phyloP scores from a whole-genome alignment of 352 stramenopile genomes.

The Globisporangium splendens region DNA sequence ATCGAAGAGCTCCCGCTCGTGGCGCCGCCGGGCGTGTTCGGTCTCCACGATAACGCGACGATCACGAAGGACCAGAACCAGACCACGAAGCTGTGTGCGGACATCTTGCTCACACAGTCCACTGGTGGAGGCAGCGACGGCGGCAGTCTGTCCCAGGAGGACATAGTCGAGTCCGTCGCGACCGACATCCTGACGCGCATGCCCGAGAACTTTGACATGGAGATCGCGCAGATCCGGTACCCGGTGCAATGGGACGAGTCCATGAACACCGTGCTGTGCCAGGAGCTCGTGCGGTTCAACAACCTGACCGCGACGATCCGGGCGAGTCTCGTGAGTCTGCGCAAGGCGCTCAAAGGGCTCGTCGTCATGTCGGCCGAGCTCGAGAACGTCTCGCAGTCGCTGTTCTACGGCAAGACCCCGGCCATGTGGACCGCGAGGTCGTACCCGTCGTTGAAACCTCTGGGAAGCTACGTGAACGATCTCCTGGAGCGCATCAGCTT shows the following conservation, averaged over 20 bases:
- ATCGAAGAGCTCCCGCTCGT: conserved; percentile 87
- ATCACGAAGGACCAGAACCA: conserved; percentile 95
- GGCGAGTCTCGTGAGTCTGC: conserved; percentile 78
- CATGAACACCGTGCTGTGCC: conserved; percentile 93
- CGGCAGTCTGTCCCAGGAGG: conserved; percentile 78
- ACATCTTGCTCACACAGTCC: conserved; percentile 90
- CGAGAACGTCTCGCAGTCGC: conserved; percentile 89
- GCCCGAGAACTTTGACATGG: conserved; percentile 91
- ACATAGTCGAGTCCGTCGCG: conserved; percentile 85
- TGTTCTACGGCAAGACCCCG: conserved; percentile 93
- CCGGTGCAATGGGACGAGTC: conserved; percentile 90
- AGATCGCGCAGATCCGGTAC: conserved; percentile 90
- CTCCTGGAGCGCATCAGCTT: conserved; percentile 90
- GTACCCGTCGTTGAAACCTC: conserved; percentile 92
- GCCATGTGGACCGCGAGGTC: conserved; percentile 86
- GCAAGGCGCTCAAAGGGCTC: conserved; percentile 89
- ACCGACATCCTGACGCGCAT: conserved; percentile 85
- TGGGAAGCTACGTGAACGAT: conserved; percentile 89
- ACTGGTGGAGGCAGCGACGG: conserved; percentile 61
- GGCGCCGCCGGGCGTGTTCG: conserved; percentile 90
- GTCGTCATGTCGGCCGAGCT: conserved; percentile 93
- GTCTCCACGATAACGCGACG: conserved; percentile 92
- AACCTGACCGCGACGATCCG: conserved; percentile 89
- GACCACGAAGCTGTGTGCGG: conserved; percentile 90
- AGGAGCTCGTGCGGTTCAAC: conserved; percentile 94